Percentiles rank a stretch among this genome's conserved stretches.
phyloP scores from a whole-genome alignment of 768 basidiomycete genomes.

The Paxillus involutus region DNA sequence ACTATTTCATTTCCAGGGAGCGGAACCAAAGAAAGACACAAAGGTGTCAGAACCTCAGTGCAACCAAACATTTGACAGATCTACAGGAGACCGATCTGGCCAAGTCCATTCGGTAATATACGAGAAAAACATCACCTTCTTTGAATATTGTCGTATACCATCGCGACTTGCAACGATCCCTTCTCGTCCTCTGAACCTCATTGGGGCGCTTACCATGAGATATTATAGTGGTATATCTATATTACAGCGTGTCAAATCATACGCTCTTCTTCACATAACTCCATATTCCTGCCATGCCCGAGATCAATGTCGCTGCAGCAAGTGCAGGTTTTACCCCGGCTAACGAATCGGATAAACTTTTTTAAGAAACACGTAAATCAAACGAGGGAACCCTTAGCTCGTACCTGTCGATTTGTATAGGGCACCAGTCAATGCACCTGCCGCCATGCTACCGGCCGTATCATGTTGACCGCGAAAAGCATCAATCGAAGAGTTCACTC shows the following conservation, averaged over 20 bases:
- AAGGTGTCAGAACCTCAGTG: slow-evolving; percentile 34
- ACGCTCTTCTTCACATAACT: slow-evolving; percentile 90
- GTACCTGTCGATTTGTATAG: slow-evolving; percentile 93
- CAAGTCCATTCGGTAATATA: slow-evolving; percentile 30
- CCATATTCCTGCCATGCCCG: slow-evolving; percentile 90
- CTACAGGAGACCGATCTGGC: slow-evolving; percentile 34
- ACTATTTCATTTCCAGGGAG: slow-evolving; percentile 42
- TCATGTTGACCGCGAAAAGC: slow-evolving; percentile 89
- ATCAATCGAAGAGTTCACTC: slow-evolving; percentile 93
- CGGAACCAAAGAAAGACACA: slow-evolving; percentile 39
- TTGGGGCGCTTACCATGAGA: slow-evolving; percentile 38
- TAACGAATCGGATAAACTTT: slow-evolving; percentile 42
- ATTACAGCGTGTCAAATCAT: slow-evolving; percentile 51
- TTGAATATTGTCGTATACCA: slow-evolving; percentile 24
- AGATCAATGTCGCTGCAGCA: slow-evolving; percentile 86
- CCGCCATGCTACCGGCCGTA: slow-evolving; percentile 85
- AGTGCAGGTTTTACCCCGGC: slow-evolving; percentile 91
- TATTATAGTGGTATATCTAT: slow-evolving; percentile 43
- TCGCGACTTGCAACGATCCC: slow-evolving; percentile 18
- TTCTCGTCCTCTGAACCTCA: slow-evolving; percentile 16
- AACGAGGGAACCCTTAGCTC: slow-evolving; percentile 36
- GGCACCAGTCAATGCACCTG: slow-evolving; percentile 87
- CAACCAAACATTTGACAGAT: slow-evolving; percentile 35
- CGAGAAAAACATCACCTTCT: slow-evolving; percentile 23
- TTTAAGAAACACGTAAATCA: slow-evolving; percentile 37